A percentile compares a stretch with the other conserved stretches of the same genome.
Evolutionary conservation across 371 early-diverging fungal species (phyloP).

Genomic region (Actinomortierella wolfii): DNA sequence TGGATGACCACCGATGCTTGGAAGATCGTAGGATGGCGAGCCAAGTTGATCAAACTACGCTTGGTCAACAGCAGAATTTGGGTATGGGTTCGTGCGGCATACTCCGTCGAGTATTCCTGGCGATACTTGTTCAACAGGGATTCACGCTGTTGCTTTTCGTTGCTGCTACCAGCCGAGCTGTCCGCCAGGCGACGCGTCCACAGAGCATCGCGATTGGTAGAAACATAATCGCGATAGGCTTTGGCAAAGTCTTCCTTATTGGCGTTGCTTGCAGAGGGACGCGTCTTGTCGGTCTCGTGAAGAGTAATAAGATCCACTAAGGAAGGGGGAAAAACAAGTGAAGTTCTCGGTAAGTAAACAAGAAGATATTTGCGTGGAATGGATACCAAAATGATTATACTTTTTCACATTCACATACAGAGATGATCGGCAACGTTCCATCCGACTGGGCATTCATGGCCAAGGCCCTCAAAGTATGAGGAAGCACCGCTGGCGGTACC

Average conservation of each 20-base stretch:
- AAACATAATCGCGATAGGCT: constrained; percentile 17
- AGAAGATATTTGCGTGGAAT: too few relatives aligned
- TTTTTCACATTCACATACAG: too few relatives aligned
- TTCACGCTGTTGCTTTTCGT: constrained; percentile 28
- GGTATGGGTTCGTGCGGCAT: constrained; percentile 29
- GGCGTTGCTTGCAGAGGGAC: neutral
- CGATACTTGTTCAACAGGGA: constrained; percentile 24
- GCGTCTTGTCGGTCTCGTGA: constrained; percentile 17
- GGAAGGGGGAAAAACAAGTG: neutral
- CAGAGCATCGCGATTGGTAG: constrained; percentile 23
- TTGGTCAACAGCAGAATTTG: constrained; percentile 37
- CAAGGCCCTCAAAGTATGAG: constrained; percentile 66
- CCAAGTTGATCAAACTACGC: constrained; percentile 40
- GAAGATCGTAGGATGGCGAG: constrained; percentile 42
- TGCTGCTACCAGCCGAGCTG: constrained; percentile 11
- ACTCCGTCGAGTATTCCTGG: constrained; percentile 34
- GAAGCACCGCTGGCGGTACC: constrained; percentile 62
- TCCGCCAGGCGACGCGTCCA: constrained; percentile 19
- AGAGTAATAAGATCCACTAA: constrained; percentile 41
- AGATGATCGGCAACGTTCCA: constrained; percentile 92
- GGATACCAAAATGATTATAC: too few relatives aligned
- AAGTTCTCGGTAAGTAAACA: neutral
- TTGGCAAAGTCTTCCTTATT: constrained; percentile 20
- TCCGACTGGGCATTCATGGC: constrained; percentile 80
- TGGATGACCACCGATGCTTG: constrained; percentile 42